Evolutionary conservation across 306 rosid species (phyloP), one percentile per base, ranked within the genome.

Genomic region (Delonix regia): DNA sequence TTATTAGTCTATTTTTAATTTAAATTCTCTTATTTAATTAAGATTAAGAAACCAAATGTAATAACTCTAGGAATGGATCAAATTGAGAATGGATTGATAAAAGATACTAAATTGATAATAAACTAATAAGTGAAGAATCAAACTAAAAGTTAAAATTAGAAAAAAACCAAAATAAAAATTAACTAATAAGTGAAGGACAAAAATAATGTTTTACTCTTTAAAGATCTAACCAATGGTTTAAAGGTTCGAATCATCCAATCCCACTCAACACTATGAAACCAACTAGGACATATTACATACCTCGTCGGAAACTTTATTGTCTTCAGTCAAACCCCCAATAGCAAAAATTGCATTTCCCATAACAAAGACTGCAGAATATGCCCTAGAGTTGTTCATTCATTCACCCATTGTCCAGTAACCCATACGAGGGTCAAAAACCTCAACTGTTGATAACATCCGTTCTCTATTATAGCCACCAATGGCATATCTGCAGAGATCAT

Each of bases 401-500:
- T 81, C 78, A 39, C 41, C 70, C 71, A 21, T 72, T 44, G 53
- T 76, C 91, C 91, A 88, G n/a, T 60, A 69, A 64, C 81, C 76
- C 10, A 9, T 22, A 21, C 84, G 86, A 67, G 86, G 91, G 44
- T 85, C 91, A 55, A 70, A 85, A 9, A 83, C 66, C 83, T 85
- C 91, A 36, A 85, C 85, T 6, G 88, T 71, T 5, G 89, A 73
- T 45, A 78, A 63, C 72, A 81, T 69, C 49, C 9, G 27, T 28
- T 28, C 60, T 65, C 91, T 87, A 81, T 71, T 57, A 30, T 49
- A 83, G 4, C 92, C 88, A 10, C 88, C 92, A 16, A 88, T 27
- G 21, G 73, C 89, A 85, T 81, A 85, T 76, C 92, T 85, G 80
- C 21, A 38, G 15, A 78, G 2, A 73, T 19, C 41, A 30, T 70